These are phyloP conservation scores for Lentinula aciculospora DNA, from an alignment of 768 basidiomycete species.

Conservation along the genomic window DNA sequence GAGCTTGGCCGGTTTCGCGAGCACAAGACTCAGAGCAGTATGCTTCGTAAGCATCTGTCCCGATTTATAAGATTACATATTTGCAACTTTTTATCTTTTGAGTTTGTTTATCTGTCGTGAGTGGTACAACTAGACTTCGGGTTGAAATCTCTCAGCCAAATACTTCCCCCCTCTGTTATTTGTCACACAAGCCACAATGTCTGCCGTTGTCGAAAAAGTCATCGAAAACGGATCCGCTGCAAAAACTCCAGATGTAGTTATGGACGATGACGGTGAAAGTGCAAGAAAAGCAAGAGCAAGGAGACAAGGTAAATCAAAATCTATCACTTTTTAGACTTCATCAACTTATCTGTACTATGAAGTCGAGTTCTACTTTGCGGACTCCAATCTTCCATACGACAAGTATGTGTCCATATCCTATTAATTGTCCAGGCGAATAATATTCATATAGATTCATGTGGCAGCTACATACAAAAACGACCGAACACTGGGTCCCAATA, in stretches of 20 bases:
- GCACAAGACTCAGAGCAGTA: no score
- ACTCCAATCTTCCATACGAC: conserved; percentile 92
- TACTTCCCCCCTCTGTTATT: no score
- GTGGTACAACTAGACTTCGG: no score
- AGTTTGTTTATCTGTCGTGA: no score
- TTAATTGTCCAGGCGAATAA: neutral
- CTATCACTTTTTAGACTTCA: neutral
- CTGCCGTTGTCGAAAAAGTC: neutral
- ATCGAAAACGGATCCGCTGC: neutral
- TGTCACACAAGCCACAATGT: neutral
- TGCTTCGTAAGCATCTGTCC: no score
- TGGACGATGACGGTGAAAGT: neutral
- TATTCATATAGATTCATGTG: conserved; percentile 79
- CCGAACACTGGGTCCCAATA: conserved; percentile 88
- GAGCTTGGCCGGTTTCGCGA: no score
- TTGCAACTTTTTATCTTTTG: no score
- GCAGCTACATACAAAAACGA: conserved; percentile 75
- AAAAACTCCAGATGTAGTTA: neutral
- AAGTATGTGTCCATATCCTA: conserved; percentile 37
- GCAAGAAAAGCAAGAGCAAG: neutral
- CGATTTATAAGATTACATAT: no score
- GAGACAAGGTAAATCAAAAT: conserved; percentile 2
- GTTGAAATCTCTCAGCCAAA: no score
- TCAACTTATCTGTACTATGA: neutral
- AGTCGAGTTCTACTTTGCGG: conserved; percentile 98